Evolutionary conservation across 2,329 filamentous ascomycete genomes (phyloP), one percentile per base, ranked within the genome.

Genomic region (Talaromyces pinophilus): DNA sequence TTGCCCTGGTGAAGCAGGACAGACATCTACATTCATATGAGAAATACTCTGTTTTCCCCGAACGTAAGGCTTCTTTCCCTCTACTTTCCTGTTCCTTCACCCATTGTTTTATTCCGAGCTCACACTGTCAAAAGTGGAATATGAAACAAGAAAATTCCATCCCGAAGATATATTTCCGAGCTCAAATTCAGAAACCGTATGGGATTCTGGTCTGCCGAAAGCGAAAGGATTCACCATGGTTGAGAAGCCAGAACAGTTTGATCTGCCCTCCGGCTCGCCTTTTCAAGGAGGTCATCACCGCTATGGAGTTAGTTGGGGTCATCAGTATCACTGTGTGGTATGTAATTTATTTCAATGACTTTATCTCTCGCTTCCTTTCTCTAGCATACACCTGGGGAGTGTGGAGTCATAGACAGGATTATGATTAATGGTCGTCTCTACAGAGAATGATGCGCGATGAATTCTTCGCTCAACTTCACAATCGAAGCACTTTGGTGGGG

Each of bases 391-490:
- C 44, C 44, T 48, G 7, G 44, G 7, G n/a, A 48, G 44, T 48
- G 44, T 48, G 44, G 44, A 48, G 44, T 48, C 8, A 48, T 48
- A 48, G 44, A 48, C 44, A 48, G 44, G 7, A 48, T 48, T 48
- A 48, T 48, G 44, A 48, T 48, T 48, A 48, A 48, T 48, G 44
- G 44, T 22, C 44, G n/a, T 22, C 44, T 48, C 44, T 48, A 48
- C 44, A 48, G 44, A 48, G 44, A 48, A 48, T 48, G 44, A 48
- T 48, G 44, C 44, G n/a, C 44, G 44, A 48, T 8, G 44, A 48
- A 48, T 48, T 48, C 44, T 48, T 48, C n/a, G 44, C 44, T 48
- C 44, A 48, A 48, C n/a, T 48, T 48, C 44, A 48, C 44, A 48
- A 48, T 19, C 44, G 44, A 48, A 48, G 44, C 44, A 48, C n/a